Conservation (phyloP, 2,329 filamentous ascomycete species). For the Parascedosporium putredinis region DNA sequence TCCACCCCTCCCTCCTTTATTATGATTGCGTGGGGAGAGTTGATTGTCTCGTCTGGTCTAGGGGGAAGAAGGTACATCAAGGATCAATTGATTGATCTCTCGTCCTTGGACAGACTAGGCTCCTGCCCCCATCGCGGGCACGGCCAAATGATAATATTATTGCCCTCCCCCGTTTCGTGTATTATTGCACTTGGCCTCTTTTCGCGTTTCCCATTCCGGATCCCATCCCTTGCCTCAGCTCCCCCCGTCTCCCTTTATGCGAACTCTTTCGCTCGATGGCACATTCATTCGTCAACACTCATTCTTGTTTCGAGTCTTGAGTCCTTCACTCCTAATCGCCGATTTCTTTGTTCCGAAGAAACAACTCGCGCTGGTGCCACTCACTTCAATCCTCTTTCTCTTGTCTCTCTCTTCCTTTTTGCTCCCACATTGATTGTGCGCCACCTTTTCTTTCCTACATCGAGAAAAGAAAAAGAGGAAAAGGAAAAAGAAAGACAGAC, state of each 20-base stretch:
- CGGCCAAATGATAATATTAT: conserved; percentile 1
- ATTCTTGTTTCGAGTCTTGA: not conserved
- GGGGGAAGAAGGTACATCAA: no score
- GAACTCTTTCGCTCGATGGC: no score
- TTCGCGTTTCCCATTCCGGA: not conserved
- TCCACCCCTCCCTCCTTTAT: not conserved
- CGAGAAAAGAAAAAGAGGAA: no score
- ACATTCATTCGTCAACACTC: no score
- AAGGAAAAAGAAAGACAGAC: no score
- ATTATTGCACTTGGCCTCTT: not conserved
- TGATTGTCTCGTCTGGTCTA: not conserved
- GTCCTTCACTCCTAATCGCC: not conserved
- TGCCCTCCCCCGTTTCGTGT: conserved; percentile 3
- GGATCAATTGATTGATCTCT: not conserved
- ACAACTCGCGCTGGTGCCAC: no score
- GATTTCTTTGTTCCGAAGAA: not conserved
- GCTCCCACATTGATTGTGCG: not conserved
- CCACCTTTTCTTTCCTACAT: not conserved
- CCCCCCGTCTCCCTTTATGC: no score
- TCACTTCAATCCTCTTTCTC: not conserved
- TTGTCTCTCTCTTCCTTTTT: not conserved
- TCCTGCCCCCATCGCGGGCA: not conserved
- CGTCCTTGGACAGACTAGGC: not conserved
- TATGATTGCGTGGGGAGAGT: not conserved
- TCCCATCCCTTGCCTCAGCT: not conserved